A percentile compares a stretch with the other conserved stretches of the same genome.
Conservation (phyloP, 2,329 filamentous ascomycete genomes). For the Fusarium zealandicum region DNA sequence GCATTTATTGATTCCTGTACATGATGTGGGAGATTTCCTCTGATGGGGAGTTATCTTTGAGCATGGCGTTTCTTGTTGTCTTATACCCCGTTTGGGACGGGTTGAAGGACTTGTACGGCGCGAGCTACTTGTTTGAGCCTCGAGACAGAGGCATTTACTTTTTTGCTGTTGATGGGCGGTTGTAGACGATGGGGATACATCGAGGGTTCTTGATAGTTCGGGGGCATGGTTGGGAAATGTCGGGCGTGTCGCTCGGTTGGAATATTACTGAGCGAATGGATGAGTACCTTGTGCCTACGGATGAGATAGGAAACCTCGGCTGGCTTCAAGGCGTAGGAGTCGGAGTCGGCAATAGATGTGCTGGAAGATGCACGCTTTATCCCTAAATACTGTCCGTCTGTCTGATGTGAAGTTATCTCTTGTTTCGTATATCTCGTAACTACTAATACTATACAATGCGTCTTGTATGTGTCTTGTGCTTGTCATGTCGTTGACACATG, state of each 20-base stretch:
- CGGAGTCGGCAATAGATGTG: constrained; percentile 39
- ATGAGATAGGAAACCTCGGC: constrained; percentile 26
- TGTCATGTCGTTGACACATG: constrained; percentile 20
- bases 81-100: constrained; percentile 16
- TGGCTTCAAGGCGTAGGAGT: constrained; percentile 41
- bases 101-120: neutral
- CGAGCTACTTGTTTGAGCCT: neutral
- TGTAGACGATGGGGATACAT: constrained; percentile 13
- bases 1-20: constrained; percentile 32
- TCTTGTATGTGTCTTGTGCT: neutral
- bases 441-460: neutral
- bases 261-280: constrained; percentile 40
- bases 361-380: constrained; percentile 41
- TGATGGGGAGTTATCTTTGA: constrained; percentile 25
- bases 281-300: constrained; percentile 39
- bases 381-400: constrained; percentile 6
- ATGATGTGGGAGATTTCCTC: constrained; percentile 21
- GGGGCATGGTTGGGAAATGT: constrained; percentile 31
- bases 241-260: constrained; percentile 37
- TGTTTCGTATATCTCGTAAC: neutral
- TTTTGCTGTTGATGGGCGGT: neutral
- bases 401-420: too few species aligned
- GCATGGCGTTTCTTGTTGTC: constrained; percentile 31
- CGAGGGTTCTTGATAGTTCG: constrained; percentile 26
- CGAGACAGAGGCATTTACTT: neutral